Conservation (phyloP, 2,329 filamentous ascomycete species). For the Ophiocordyceps unilateralis region DNA sequence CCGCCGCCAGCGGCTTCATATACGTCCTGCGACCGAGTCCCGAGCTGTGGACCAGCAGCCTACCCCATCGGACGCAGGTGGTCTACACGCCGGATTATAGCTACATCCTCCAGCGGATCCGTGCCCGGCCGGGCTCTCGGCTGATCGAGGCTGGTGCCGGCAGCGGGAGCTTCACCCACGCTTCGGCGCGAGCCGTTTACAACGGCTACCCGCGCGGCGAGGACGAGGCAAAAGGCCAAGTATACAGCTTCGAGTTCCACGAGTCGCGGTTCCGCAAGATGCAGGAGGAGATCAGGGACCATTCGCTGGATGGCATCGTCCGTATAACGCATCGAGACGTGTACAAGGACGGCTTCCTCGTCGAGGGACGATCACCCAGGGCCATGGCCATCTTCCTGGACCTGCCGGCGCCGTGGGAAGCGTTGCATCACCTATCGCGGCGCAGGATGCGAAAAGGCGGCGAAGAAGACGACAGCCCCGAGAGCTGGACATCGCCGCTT, state of each 20-base stretch:
- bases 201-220: slow-evolving; percentile 43
- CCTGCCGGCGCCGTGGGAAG: slow-evolving; percentile 66
- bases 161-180: slow-evolving; percentile 72
- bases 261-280: slow-evolving; percentile 54
- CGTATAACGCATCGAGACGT: slow-evolving; percentile 65
- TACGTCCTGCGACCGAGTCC: slow-evolving; percentile 66
- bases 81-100: slow-evolving; percentile 80
- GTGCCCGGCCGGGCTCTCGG: slow-evolving; percentile 52
- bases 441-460: slow-evolving; percentile 12
- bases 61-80: slow-evolving; percentile 71
- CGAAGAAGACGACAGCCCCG: slow-evolving; percentile 8
- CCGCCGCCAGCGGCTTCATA: slow-evolving; percentile 52
- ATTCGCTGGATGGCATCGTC: slow-evolving; percentile 48
- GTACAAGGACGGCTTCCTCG: slow-evolving; percentile 55
- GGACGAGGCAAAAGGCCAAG: slow-evolving; percentile 39
- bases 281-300: slow-evolving; percentile 48
- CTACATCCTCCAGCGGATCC: slow-evolving; percentile 62
- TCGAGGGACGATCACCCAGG: slow-evolving; percentile 39
- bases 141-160: slow-evolving; percentile 71
- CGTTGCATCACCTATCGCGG: slow-evolving; percentile 57
- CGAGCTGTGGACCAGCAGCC: slow-evolving; percentile 63
- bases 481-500: slow-evolving; percentile 41
- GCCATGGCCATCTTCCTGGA: slow-evolving; percentile 65
- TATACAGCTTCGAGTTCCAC: slow-evolving; percentile 75
- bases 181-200: slow-evolving; percentile 58